These are phyloP conservation scores for Cordyceps militaris DNA, from an alignment of 2,329 filamentous ascomycete genomes.

Conservation along the genomic window DNA sequence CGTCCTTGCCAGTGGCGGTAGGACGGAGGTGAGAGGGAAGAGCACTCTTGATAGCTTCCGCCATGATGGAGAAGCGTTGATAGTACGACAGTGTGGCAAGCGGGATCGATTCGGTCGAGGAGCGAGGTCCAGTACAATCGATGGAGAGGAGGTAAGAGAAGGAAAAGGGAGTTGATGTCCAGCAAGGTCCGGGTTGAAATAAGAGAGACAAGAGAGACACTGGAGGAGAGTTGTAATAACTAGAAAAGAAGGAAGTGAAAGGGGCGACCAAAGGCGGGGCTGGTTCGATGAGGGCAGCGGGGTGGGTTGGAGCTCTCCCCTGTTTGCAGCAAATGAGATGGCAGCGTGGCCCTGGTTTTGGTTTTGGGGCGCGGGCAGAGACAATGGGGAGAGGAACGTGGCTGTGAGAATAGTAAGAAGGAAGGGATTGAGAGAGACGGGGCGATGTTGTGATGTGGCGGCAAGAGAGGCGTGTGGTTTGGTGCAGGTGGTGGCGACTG, in stretches of 20 bases:
- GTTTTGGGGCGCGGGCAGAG: constrained; percentile 3
- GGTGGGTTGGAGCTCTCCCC: constrained; percentile 12
- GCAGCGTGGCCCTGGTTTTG: constrained; percentile 6
- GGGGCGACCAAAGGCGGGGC: constrained; percentile 11
- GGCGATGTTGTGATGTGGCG: not conserved
- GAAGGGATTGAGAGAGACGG: not conserved
- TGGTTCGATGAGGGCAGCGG: constrained; percentile 9
- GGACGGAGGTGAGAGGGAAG: constrained; percentile 81
- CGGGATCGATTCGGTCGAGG: constrained; percentile 13
- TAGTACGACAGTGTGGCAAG: constrained; percentile 3
- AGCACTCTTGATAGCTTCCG: constrained; percentile 63
- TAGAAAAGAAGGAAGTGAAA: constrained; percentile 4
- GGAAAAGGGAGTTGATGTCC: not conserved
- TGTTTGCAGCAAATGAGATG: constrained; percentile 10
- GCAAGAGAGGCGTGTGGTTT: too few species aligned
- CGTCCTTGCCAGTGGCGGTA: constrained; percentile 28
- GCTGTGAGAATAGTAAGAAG: not conserved
- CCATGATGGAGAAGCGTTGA: constrained; percentile 46
- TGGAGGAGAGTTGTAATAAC: constrained; percentile 4
- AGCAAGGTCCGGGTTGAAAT: constrained; percentile 4
- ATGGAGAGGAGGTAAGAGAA: not conserved
- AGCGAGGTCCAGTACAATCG: constrained; percentile 1
- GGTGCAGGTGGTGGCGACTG: not conserved
- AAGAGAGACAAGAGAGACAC: not conserved
- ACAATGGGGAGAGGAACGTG: not conserved